Evolutionary conservation across 2,329 filamentous ascomycete genomes (phyloP).

Genomic region (Fusarium sp.): DNA sequence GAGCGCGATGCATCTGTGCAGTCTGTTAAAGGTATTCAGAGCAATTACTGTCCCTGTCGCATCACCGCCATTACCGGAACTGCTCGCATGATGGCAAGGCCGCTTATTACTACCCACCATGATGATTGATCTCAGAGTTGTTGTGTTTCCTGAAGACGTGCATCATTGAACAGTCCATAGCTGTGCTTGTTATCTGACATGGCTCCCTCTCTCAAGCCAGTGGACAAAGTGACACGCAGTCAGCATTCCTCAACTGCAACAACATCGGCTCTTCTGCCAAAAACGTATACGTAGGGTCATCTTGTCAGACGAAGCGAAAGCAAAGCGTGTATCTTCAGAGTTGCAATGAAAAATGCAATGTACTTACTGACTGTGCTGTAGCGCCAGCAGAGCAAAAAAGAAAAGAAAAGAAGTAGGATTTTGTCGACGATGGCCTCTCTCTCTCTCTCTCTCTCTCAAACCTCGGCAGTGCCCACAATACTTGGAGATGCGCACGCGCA

Average conservation of each 20-base stretch:
- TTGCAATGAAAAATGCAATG: conserved; percentile 16
- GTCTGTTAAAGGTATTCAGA: conserved; percentile 1
- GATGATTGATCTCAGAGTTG: not conserved
- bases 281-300: conserved; percentile 3
- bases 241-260: conserved; percentile 28
- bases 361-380: not conserved
- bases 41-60: conserved; percentile 9
- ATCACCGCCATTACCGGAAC: conserved; percentile 37
- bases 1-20: conserved; percentile 38
- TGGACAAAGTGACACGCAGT: not conserved
- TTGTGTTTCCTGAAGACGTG: not conserved
- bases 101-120: conserved; percentile 13
- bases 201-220: conserved; percentile 3
- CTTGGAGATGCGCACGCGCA: conserved; percentile 22
- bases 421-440: not conserved
- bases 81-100: conserved; percentile 12
- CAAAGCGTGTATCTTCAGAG: conserved; percentile 15
- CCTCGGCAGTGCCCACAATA: conserved; percentile 28
- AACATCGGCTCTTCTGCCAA: conserved; percentile 18
- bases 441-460: not conserved
- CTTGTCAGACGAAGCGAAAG: conserved; percentile 8
- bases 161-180: conserved; percentile 2
- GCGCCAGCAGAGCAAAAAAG: conserved; percentile 24
- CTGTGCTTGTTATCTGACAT: conserved; percentile 14
- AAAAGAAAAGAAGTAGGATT: conserved; percentile 29